Base-by-base conservation (phyloP, 2,329 filamentous ascomycete genomes). In the Nothophoma quercina region DNA sequence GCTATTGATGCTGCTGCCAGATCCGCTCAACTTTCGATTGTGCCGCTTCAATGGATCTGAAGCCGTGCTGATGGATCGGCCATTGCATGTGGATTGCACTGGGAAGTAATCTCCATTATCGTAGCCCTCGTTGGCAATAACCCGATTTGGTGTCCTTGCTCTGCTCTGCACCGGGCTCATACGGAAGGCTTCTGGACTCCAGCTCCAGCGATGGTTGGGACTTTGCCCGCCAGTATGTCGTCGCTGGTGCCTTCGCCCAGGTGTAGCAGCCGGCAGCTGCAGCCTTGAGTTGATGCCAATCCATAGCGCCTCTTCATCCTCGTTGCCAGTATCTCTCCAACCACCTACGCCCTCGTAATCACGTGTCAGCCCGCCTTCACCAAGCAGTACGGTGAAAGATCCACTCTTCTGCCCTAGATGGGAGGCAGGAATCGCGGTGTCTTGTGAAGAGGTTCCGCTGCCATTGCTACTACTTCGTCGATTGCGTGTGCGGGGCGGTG, bases 341-440 rank as follows among this genome's bases (percentile, higher is more conserved):
- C 77, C 77, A 21, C 77, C 77, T 1, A 79, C 72, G 43, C 75
- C 75, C 50, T 79, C 77, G 41, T 73, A 79, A 55, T 79, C 77
- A 26, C 75, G 64, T 10, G 67, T 68, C 3, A 67, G 41, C 10
- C 70, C 68, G 36, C 66, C 65, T 21, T 63, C 67, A 21, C 68
- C 65, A 21, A 76, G 45, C 23, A 77, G 60, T 1, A 67, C 66
- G 12, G 70, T 68, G 38, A 74, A 69, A 1, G 69, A 72, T 3
- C 63, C 69, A 43, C 64, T 72, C 51, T 74, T 75, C 12, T 59
- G 57, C 15, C 60, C 47, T 9, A 69, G 61, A 18, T 51, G 60
- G 18, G 59, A 44, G 13, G 50, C 38, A 10, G 61, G 58, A 7
- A 59, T 44, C 3, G 49, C 47, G 0, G 58, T 59, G 9, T 68